Evolutionary conservation across 2,329 filamentous ascomycete species (phyloP).

Genomic region (Ophiostoma perfectum): DNA sequence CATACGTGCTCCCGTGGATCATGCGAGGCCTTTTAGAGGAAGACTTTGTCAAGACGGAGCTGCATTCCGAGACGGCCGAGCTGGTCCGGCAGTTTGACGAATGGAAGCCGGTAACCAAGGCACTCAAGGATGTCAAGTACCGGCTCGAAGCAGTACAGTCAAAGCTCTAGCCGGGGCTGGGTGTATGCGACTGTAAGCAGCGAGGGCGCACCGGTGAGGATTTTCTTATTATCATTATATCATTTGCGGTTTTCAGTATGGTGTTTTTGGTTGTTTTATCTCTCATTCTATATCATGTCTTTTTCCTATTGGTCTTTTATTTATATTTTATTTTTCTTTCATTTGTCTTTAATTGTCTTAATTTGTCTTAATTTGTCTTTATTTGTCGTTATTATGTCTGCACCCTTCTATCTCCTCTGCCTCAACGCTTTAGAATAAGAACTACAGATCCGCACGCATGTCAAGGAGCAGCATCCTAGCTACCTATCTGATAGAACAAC

Average conservation of each 20-base stretch:
- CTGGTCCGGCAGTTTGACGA: constrained; percentile 84
- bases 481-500: too few species aligned
- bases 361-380: background rate
- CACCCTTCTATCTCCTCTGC: background rate
- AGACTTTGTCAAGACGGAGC: constrained; percentile 76
- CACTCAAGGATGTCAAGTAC: constrained; percentile 92
- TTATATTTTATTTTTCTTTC: background rate
- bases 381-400: background rate
- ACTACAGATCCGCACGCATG: too few species aligned
- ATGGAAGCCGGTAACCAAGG: constrained; percentile 87
- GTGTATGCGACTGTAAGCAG: background rate
- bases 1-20: constrained; percentile 89
- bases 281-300: background rate
- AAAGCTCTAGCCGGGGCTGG: constrained; percentile 51
- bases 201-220: background rate
- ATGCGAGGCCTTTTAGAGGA: constrained; percentile 92
- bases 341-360: background rate
- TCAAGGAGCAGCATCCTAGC: too few species aligned
- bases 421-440: background rate
- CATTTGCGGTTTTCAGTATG: background rate
- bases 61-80: constrained; percentile 69
- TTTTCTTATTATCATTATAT: constrained; percentile 17
- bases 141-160: constrained; percentile 85
- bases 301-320: background rate
- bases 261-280: background rate